Percentiles rank a stretch among this genome's conserved stretches.
Evolutionary conservation across 192 early-diverging fungal genomes (phyloP).

Genomic region (Linderina pennispora): DNA sequence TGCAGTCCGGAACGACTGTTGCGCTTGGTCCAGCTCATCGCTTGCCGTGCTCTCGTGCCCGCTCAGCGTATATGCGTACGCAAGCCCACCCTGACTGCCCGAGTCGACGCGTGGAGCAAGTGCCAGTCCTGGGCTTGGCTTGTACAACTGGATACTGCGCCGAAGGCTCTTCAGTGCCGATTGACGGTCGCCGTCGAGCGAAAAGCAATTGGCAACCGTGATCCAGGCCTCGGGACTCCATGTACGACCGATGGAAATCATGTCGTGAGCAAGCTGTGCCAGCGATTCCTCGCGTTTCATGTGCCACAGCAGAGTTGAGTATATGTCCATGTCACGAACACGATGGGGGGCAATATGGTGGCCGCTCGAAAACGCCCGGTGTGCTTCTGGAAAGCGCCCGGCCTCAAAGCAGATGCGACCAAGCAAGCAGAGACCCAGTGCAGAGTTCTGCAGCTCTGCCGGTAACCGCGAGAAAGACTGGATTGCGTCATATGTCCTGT

Average conservation of each 20-base stretch:
- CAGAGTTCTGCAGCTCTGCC: slow-evolving; percentile 18
- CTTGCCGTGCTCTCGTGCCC: slow-evolving; percentile 76
- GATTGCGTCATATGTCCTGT: slow-evolving; percentile 14
- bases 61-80: slow-evolving; percentile 78
- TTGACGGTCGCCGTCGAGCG: slow-evolving; percentile 68
- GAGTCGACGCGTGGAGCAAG: slow-evolving; percentile 28
- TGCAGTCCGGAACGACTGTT: slow-evolving; percentile 65
- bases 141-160: slow-evolving; percentile 61
- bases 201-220: slow-evolving; percentile 67
- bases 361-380: slow-evolving; percentile 47
- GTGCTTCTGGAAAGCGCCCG: slow-evolving; percentile 53
- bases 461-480: slow-evolving; percentile 20
- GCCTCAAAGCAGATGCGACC: slow-evolving; percentile 51
- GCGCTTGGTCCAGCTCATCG: slow-evolving; percentile 71
- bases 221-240: slow-evolving; percentile 78
- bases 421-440: slow-evolving; percentile 40
- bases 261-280: slow-evolving; percentile 66
- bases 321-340: slow-evolving; percentile 75
- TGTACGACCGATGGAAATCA: slow-evolving; percentile 57
- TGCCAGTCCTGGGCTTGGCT: slow-evolving; percentile 7
- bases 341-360: slow-evolving; percentile 65
- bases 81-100: slow-evolving; percentile 26
- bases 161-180: slow-evolving; percentile 70
- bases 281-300: slow-evolving; percentile 63
- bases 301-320: slow-evolving; percentile 85